phyloP scores from a whole-genome alignment of 495 filamentous ascomycete genomes.

The Cryomyces antarcticus region DNA sequence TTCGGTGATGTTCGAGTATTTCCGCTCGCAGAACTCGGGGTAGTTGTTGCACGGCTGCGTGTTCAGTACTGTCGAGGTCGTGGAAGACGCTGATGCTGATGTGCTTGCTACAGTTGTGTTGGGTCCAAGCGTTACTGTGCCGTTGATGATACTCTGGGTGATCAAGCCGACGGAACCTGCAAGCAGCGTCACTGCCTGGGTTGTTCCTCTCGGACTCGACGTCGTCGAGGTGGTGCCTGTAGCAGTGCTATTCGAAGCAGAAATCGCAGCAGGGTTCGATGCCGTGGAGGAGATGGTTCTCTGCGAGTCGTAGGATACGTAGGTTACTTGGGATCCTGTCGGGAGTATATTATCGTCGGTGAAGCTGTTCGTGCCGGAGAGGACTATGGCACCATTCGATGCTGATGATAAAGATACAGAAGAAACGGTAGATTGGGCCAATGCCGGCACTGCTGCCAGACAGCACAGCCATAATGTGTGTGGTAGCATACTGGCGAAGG shows the following conservation, averaged over 20 bases:
- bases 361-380: too few species aligned
- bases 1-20: slow-evolving; percentile 77
- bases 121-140: neutral
- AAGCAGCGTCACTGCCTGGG: neutral
- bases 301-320: neutral
- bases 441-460: too few species aligned
- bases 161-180: neutral
- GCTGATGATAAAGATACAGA: too few species aligned
- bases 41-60: slow-evolving; percentile 62
- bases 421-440: too few species aligned
- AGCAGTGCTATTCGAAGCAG: neutral
- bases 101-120: neutral
- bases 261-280: neutral
- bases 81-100: slow-evolving; percentile 5
- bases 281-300: neutral
- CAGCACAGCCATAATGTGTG: too few species aligned
- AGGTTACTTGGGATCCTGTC: neutral
- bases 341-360: neutral
- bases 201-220: neutral
- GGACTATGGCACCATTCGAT: too few species aligned
- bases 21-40: slow-evolving; percentile 59
- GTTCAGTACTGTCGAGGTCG: slow-evolving; percentile 12
- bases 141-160: neutral
- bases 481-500: too few species aligned
- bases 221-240: neutral